Base-by-base conservation (phyloP, 805 yeast genomes). In the Cyberlindnera subsufficiens region DNA sequence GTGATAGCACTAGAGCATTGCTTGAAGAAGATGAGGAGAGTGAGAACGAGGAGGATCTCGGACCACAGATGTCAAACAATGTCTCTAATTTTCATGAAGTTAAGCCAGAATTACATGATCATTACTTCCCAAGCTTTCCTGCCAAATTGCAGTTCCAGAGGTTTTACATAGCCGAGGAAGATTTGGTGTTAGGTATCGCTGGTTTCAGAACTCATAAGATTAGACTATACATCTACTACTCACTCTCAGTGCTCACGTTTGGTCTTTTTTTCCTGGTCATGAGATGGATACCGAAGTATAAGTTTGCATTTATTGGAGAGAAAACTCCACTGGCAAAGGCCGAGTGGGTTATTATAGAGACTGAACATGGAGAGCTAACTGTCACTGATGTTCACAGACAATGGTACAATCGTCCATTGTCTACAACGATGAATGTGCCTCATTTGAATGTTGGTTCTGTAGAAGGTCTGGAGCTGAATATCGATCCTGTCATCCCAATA, bases 141-240 rank as follows among this genome's bases (percentile, higher is more conserved):
- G 72, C 85, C 0, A 62, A 51, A 11, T 62, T 72, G 39, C 67
- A 67, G 42, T 74, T 71, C 51, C 99, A 93, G 64, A 72, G 96
- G 44, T 88, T 86, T 61, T 93, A 91, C 61, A 76, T 93, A 47
- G 90, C 96, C 0, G 98, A 93, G 61, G 99, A 93, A 60, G 99
- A 93, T 67, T 68, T 93, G 56, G 91, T 91, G 11, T 77, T 93
- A 46, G 96, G 96, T 47, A 85, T 93, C 48, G 99, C 97, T 0
- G 98, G 98, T 5, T 93, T 86, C 61, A 63, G 63, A 42, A 76
- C 80, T 14, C 75, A 81, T 11, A 56, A 56, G 38, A 42, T 71
- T 50, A 76, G 80, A 47, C 54, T 64, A 5, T 32, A 66, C 0
- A 14, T 74, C 1, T 89, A 82, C 58, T 73, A 76, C 46, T 13